Base-by-base conservation (phyloP, 2,329 filamentous ascomycete genomes). In the Fusarium temperatum region DNA sequence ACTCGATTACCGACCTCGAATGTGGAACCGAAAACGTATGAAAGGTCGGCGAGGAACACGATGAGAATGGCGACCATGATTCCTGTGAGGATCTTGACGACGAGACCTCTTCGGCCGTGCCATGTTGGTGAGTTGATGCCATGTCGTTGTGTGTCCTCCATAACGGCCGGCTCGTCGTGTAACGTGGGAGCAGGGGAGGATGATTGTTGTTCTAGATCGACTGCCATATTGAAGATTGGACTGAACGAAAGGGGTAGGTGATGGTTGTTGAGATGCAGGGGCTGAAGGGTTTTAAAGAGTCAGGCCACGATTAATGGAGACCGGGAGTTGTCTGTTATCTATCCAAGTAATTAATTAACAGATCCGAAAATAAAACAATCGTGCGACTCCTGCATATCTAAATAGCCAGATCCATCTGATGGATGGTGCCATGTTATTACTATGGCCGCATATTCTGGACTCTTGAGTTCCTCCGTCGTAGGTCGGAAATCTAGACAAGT, bases 21-120 rank as follows among this genome's bases (percentile, higher is more conserved):
- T 1, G 80, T 56, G 3, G 80, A 64, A 4, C 82, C 82, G 42
- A 82, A 83, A 24, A 83, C 77, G 41, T 83, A 83, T 8, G 76
- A 75, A n/a, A 78, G 72, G 22, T 78, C 73, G 38, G 69, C 76
- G 7, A 78, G 56, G 55, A 78, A 78, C 13, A 78, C 42, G 17
- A 78, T 50, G 41, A 77, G 67, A 20, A 78, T 59, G 22, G 65
- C 60, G 1, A 73, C 55, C 56, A 74, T 68, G n/a, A 66, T 17
- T n/a, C 62, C 72, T 30, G 72, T 68, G 1, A 78, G 68, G 11
- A 77, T 57, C 41, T 68, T 75, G 42, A 54, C 2, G n/a, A 58
- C 48, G 10, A 63, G 51, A 30, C 28, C 60, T 53, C 42, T 64
- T 54, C 51, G 66, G 39, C 58, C 65, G 17, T 38, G 62, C 75